Percentiles rank a stretch among this genome's conserved stretches.
phyloP scores from a whole-genome alignment of 108 stramenopile genomes.

The Poteriospumella lacustris region DNA sequence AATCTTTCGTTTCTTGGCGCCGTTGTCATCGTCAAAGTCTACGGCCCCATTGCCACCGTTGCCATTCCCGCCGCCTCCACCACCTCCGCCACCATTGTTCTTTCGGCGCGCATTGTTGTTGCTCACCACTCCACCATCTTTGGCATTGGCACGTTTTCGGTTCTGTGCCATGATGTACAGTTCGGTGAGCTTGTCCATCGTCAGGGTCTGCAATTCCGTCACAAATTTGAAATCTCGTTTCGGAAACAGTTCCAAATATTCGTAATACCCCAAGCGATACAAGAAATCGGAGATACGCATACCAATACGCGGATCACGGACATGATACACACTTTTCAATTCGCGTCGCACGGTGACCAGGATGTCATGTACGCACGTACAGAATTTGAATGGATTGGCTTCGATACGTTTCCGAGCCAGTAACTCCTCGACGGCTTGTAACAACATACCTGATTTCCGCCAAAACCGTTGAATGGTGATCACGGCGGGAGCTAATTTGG shows the following conservation, averaged over 20 bases:
- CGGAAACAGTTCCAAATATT: conserved; percentile 11
- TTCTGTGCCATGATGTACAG: too few species aligned
- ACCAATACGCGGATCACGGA: not conserved
- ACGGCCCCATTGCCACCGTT: not conserved
- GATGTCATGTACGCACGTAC: conserved; percentile 13
- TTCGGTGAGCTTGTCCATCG: not conserved
- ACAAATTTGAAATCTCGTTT: not conserved
- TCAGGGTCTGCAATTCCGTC: not conserved
- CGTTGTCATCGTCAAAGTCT: not conserved
- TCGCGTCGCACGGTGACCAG: not conserved
- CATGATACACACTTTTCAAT: not conserved
- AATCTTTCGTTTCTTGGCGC: too few species aligned
- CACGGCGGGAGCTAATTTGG: not conserved
- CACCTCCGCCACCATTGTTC: not conserved
- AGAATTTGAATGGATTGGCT: conserved; percentile 15
- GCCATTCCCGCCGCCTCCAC: not conserved
- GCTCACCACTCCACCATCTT: not conserved
- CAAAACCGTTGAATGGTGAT: conserved; percentile 19
- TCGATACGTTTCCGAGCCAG: conserved; percentile 1
- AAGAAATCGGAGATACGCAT: not conserved
- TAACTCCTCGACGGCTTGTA: not conserved
- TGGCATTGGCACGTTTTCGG: too few species aligned
- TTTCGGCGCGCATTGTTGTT: not conserved
- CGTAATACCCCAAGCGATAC: conserved; percentile 1
- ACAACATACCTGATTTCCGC: not conserved